These are phyloP conservation scores for Suillus alpinus DNA, from an alignment of 768 basidiomycete species.

Conservation along the genomic window DNA sequence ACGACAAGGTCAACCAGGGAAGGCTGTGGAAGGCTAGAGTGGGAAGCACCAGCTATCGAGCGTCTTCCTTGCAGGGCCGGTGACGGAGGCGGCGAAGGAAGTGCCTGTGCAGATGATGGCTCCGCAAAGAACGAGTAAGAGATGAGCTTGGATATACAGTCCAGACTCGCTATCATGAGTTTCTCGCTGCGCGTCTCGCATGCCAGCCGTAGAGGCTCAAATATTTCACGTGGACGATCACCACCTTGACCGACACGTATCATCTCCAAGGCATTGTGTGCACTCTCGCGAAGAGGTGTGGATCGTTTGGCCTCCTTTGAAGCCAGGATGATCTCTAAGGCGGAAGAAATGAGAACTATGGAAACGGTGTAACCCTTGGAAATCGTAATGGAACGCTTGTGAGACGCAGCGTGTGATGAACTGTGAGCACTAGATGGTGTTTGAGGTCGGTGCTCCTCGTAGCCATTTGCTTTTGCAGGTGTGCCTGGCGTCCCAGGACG, in stretches of 20 bases:
- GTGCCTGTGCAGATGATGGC: conserved; percentile 37
- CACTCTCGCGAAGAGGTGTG: conserved; percentile 75
- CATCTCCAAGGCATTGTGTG: conserved; percentile 79
- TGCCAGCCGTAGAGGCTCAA: conserved; percentile 93
- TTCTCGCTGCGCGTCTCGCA: conserved; percentile 95
- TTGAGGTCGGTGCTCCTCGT: conserved; percentile 13
- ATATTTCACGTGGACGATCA: conserved; percentile 80
- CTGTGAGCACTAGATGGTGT: conserved; percentile 16
- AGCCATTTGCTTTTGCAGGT: conserved; percentile 13
- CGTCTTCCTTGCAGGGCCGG: conserved; percentile 47
- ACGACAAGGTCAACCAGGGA: conserved; percentile 91
- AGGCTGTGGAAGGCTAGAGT: conserved; percentile 53
- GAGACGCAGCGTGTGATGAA: conserved; percentile 26
- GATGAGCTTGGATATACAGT: conserved; percentile 96
- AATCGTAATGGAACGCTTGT: conserved; percentile 59
- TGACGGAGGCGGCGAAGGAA: conserved; percentile 78
- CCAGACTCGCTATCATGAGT: conserved; percentile 93
- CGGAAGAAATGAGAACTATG: conserved; percentile 76
- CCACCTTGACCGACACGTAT: conserved; percentile 73
- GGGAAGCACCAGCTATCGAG: conserved; percentile 43
- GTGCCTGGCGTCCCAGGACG: conserved; percentile 8
- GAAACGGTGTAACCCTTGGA: conserved; percentile 74
- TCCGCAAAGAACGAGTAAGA: conserved; percentile 97
- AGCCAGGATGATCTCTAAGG: conserved; percentile 79
- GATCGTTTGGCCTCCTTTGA: conserved; percentile 90